Evolutionary conservation across 208 protist species (phyloP), one percentile per base, ranked within the genome.

Genomic region (Acanthamoeba lenticulata): DNA sequence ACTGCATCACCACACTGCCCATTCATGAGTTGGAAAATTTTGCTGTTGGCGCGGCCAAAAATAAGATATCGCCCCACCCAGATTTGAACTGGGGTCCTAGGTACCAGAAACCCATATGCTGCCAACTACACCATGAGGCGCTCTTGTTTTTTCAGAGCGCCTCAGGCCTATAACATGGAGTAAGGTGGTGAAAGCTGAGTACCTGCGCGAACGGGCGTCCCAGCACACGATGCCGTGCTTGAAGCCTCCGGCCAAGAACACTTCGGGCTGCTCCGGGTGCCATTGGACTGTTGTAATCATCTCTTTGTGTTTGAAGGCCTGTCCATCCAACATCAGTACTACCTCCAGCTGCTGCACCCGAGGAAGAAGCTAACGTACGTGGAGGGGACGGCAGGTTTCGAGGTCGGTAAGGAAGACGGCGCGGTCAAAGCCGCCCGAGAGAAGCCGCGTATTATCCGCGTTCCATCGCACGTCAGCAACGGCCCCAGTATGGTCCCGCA

Each of bases 301-400:
- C 27, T 93, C 60, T 13, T 93, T 79, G 34, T 93, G 60, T 77
- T 93, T 93, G 44, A 69, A 65, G 9, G 81, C 40, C 81, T 90
- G 81, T 38, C 3, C 17, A 57, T 17, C 9, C 13, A 85, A 86
- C 42, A 5, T 5, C 45, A 36, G 45, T n/a, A n/a, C n/a, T n/a
- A n/a, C n/a, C n/a, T n/a, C n/a, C n/a, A 15, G 45, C 45, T 15
- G 45, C 45, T 5, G 45, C 15, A 15, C 4, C 38, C 52, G 32
- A 77, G 4, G 17, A 44, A 4, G 2, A 74, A 65, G 36, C 3
- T n/a, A 42, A 42, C 17, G 17, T 65, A 93, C 89, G 32, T 93
- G 60, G 0, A 74, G 9, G 24, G 47, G 42, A n/a, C 29, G 19
- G 89, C 67, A 47, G n/a, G 60, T 74, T 34, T 93, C 44, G 11